These are phyloP conservation scores for Apophysomyces ossiformis DNA, from an alignment of 371 early-diverging fungal genomes.

Conservation along the genomic window DNA sequence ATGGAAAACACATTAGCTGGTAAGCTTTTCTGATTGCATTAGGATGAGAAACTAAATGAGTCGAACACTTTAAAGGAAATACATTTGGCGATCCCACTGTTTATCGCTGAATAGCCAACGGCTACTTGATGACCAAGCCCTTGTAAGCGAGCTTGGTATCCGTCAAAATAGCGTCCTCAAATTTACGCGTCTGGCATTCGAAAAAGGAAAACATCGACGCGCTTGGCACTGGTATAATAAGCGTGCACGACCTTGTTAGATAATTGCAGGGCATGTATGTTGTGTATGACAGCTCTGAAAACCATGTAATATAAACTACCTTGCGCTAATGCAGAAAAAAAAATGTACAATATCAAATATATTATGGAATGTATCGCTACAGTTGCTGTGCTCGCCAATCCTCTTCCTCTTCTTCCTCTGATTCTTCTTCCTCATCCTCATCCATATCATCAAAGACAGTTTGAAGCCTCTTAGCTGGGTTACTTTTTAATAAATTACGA, in stretches of 20 bases:
- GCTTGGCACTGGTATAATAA: constrained; percentile 28
- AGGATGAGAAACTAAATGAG: background rate
- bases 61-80: constrained; percentile 28
- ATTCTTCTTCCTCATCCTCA: constrained; percentile 25
- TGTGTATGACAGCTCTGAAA: background rate
- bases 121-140: constrained; percentile 33
- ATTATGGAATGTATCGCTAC: background rate
- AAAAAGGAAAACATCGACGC: constrained; percentile 37
- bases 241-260: background rate
- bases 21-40: constrained; percentile 4
- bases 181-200: constrained; percentile 32
- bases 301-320: background rate
- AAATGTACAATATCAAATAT: constrained; percentile 34
- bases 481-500: background rate
- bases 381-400: constrained; percentile 46
- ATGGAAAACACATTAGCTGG: constrained; percentile 32
- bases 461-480: constrained; percentile 59
- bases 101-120: constrained; percentile 25
- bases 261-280: background rate
- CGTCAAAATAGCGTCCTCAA: constrained; percentile 35
- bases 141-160: constrained; percentile 44
- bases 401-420: constrained; percentile 60
- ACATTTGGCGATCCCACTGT: constrained; percentile 48
- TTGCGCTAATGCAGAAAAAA: constrained; percentile 1
- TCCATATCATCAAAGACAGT: constrained; percentile 51